These are phyloP conservation scores for Penicillium sp. DNA, from an alignment of 2,329 filamentous ascomycete genomes.

Conservation along the genomic window DNA sequence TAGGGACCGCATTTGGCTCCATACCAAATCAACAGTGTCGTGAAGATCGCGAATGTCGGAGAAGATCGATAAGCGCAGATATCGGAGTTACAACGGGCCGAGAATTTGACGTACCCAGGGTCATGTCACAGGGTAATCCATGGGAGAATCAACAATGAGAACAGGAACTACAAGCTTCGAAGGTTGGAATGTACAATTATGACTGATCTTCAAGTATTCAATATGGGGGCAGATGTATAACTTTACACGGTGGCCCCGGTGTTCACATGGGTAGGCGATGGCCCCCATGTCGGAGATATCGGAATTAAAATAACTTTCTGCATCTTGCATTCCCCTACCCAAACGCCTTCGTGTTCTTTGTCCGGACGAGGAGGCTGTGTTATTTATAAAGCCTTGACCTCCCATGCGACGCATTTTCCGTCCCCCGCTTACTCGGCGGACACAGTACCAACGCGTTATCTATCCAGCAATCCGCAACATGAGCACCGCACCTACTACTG, in stretches of 20 bases:
- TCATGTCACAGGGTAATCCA: not conserved
- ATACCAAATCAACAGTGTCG: conserved; percentile 24
- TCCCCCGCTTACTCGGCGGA: conserved; percentile 22
- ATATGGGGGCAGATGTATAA: not conserved
- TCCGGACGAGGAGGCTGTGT: not conserved
- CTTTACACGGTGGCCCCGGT: not conserved
- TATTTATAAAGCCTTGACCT: not conserved
- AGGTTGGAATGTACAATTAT: not conserved
- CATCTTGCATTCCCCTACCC: conserved; percentile 11
- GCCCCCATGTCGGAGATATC: conserved; percentile 25
- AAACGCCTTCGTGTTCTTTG: not conserved
- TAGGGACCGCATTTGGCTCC: conserved; percentile 37
- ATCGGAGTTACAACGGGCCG: conserved; percentile 36
- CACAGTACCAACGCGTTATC: conserved; percentile 8
- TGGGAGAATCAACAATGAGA: not conserved
- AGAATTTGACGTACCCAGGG: not conserved
- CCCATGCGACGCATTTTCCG: conserved; percentile 7
- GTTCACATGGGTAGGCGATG: conserved; percentile 7
- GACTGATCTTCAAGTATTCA: not conserved
- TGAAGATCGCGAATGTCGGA: conserved; percentile 12
- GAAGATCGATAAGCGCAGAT: conserved; percentile 20
- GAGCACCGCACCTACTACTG: conserved; percentile 35
- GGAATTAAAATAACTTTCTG: conserved; percentile 17
- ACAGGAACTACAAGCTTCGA: not conserved
- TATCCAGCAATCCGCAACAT: conserved; percentile 32